Base-by-base conservation (phyloP, 2,329 filamentous ascomycete species). In the Colletotrichum neosansevieriae region DNA sequence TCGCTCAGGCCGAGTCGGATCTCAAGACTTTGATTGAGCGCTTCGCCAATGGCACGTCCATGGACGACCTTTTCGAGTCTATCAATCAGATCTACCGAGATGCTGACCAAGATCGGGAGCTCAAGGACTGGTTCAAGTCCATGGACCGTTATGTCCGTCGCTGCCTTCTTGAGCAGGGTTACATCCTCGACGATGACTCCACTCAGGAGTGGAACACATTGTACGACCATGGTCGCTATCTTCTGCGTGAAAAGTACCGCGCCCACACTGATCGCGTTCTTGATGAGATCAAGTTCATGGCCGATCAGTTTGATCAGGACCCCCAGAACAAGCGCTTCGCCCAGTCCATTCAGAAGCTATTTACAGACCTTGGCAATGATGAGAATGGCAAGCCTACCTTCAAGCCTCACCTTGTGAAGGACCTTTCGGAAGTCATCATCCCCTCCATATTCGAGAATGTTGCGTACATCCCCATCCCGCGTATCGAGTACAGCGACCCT, bases 11-110 rank as follows among this genome's bases (percentile, higher is more conserved):
- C 59, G 93, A 98, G 82, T 84, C 87, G 80, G 91, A 97, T 76
- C 85, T 97, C 67, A 93, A 93, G 88, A 93, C 89, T 9, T 85
- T 99, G 19, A 90, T 99, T 73, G 96, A 98, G 84, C 92, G 96
- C 54, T 98, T 98, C 74, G 96, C 96, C 77, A 98, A 99, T 79
- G 91, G 91, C 75, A 98, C 96, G 9, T 98, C 94, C 0, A 89
- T 90, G 38, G 91, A 97, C 71, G 93, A 97, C 72, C 83, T 98
- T 4, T 94, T 96, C 82, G 90, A 92, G 17, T 89, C 94, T 0
- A 91, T 99, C 79, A 91, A 94, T 73, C 87, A 89, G 71, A 91
- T 99, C 73, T 98, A 98, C 83, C 84, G 85, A 57, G 93, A 97
- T 78, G 94, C 96, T 4, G 93, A 98, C 71, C 86, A 86, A 19